These are phyloP conservation scores for Neonectria faginata DNA, from an alignment of 2,329 filamentous ascomycete genomes.

Conservation along the genomic window DNA sequence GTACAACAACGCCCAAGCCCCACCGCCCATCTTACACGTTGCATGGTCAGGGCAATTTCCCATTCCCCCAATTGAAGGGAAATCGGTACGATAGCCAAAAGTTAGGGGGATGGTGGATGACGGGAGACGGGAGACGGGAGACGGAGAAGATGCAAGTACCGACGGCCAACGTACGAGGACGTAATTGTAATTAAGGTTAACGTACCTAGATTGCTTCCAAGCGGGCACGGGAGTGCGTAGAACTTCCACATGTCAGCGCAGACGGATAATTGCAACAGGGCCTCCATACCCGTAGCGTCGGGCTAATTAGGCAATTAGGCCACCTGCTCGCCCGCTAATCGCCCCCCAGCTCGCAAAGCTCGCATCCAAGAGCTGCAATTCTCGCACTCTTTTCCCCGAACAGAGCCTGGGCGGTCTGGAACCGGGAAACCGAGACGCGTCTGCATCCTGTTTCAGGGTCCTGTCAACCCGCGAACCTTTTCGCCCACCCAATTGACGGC, in stretches of 20 bases:
- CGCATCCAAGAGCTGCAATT: not conserved
- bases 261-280: not conserved
- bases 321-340: no score
- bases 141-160: not conserved
- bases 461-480: not conserved
- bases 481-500: not conserved
- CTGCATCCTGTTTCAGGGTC: not conserved
- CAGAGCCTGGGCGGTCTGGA: not conserved
- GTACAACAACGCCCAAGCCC: not conserved
- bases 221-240: not conserved
- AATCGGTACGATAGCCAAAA: not conserved
- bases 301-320: not conserved
- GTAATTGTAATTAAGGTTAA: not conserved
- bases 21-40: not conserved
- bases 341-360: not conserved
- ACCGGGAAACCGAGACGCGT: not conserved
- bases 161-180: not conserved
- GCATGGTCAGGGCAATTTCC: not conserved
- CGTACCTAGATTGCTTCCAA: not conserved
- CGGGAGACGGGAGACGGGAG: no score
- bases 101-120: not conserved
- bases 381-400: not conserved
- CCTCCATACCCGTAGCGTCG: not conserved
- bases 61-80: not conserved
- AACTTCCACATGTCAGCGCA: not conserved